phyloP scores from a whole-genome alignment of 768 basidiomycete species.

The Psilocybe subaeruginosa region DNA sequence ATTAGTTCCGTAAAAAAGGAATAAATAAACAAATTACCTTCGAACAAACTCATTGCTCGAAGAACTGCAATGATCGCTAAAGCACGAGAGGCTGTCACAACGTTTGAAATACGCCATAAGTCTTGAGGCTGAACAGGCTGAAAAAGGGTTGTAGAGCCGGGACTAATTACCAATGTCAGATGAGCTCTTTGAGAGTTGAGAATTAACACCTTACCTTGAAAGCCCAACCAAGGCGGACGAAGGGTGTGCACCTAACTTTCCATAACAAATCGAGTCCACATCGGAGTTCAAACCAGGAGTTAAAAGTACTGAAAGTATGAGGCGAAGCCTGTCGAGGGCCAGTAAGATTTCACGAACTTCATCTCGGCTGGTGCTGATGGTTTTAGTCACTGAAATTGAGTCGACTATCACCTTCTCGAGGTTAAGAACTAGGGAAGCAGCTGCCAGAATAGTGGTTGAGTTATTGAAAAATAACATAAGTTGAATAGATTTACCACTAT shows the following conservation, averaged over 20 bases:
- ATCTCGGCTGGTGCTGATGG: conserved; percentile 48
- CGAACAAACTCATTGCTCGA: conserved; percentile 72
- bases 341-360: conserved; percentile 43
- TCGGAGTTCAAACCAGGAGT: conserved; percentile 71
- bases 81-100: conserved; percentile 70
- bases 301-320: conserved; percentile 64
- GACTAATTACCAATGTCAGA: conserved; percentile 28
- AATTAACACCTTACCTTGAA: conserved; percentile 42
- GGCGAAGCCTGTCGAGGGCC: conserved; percentile 57
- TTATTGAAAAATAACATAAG: not conserved
- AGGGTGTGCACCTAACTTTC: conserved; percentile 51
- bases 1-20: not conserved
- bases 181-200: not conserved
- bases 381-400: conserved; percentile 51
- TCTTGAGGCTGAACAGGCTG: conserved; percentile 36
- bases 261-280: conserved; percentile 70
- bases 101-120: conserved; percentile 75
- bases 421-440: conserved; percentile 50
- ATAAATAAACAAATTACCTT: conserved; percentile 43
- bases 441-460: conserved; percentile 28
- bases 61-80: conserved; percentile 70
- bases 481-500: conserved; percentile 24
- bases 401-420: conserved; percentile 55
- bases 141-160: conserved; percentile 45
- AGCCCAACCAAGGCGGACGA: conserved; percentile 48